Percentiles rank a stretch among this genome's conserved stretches.
phyloP scores from a whole-genome alignment of 768 basidiomycete species.

The Lactifluus pinguis region DNA sequence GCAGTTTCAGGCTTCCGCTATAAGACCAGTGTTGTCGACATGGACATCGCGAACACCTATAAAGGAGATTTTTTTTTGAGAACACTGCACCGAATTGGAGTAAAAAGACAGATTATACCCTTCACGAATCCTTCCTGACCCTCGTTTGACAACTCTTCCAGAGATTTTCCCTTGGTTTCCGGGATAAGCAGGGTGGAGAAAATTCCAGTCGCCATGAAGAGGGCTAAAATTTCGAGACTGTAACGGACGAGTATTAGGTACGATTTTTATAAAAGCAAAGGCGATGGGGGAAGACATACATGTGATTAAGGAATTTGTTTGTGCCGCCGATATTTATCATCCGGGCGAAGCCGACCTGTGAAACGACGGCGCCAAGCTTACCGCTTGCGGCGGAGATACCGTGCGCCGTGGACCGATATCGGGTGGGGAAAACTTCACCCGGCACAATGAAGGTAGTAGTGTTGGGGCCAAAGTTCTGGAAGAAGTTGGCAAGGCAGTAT shows the following conservation, averaged over 20 bases:
- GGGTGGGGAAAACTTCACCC: constrained; percentile 80
- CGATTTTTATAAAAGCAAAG: neutral
- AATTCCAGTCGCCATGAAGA: constrained; percentile 82
- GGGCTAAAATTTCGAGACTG: constrained; percentile 70
- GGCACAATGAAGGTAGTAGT: constrained; percentile 75
- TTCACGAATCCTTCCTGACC: constrained; percentile 51
- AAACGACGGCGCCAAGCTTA: constrained; percentile 75
- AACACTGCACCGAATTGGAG: neutral
- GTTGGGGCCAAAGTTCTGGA: constrained; percentile 85
- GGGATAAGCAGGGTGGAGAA: constrained; percentile 73
- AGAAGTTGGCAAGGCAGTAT: constrained; percentile 83
- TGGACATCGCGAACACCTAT: constrained; percentile 5
- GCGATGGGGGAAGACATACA: constrained; percentile 39
- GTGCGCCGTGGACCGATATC: constrained; percentile 78
- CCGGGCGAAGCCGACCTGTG: constrained; percentile 68
- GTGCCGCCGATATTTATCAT: constrained; percentile 61
- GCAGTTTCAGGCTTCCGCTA: neutral
- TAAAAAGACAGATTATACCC: constrained; percentile 15
- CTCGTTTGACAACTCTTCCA: constrained; percentile 72
- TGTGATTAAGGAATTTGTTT: constrained; percentile 53
- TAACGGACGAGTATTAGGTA: neutral
- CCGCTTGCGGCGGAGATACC: constrained; percentile 80
- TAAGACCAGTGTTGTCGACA: constrained; percentile 10
- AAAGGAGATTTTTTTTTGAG: neutral
- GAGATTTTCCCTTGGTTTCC: constrained; percentile 59